Percentiles rank a stretch among this genome's conserved stretches.
Evolutionary conservation across 495 filamentous ascomycete genomes (phyloP).

Genomic region (Talaromyces thailandensis): DNA sequence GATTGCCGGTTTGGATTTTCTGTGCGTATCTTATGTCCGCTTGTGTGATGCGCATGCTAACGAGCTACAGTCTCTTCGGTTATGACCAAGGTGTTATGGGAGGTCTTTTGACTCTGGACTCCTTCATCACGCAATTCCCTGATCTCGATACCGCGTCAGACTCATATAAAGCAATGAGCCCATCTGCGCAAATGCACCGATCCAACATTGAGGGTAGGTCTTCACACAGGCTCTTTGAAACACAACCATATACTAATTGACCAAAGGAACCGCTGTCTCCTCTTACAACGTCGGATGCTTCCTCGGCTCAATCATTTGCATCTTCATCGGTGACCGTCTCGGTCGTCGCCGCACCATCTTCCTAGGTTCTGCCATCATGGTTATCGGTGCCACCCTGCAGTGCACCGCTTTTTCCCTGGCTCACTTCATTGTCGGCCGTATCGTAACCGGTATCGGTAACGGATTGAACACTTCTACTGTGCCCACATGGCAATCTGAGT

Average conservation of each 20-base stretch:
- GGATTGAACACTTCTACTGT: constrained; percentile 59
- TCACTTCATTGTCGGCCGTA: constrained; percentile 56
- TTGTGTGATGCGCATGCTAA: neutral
- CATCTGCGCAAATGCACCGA: constrained; percentile 26
- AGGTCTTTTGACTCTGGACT: constrained; percentile 45
- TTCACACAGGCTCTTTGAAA: neutral
- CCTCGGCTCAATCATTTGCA: constrained; percentile 55
- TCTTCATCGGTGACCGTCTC: constrained; percentile 63
- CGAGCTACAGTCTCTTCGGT: constrained; percentile 20
- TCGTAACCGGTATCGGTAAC: constrained; percentile 61
- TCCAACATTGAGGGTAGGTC: constrained; percentile 47
- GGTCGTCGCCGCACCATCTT: constrained; percentile 66
- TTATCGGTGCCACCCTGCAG: constrained; percentile 60
- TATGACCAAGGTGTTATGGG: constrained; percentile 48
- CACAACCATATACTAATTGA: too few species aligned
- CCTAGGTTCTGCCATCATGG: constrained; percentile 59
- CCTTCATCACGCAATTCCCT: constrained; percentile 48
- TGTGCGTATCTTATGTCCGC: constrained; percentile 19
- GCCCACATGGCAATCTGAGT: constrained; percentile 75
- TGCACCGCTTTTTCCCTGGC: constrained; percentile 46
- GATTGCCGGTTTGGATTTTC: constrained; percentile 61
- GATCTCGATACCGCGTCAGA: constrained; percentile 38
- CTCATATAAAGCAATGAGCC: constrained; percentile 14
- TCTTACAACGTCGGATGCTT: constrained; percentile 74
- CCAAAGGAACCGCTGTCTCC: constrained; percentile 45